These are phyloP conservation scores for Phaeophleospora eucalypticola DNA, from an alignment of 2,329 filamentous ascomycete genomes.

Conservation along the genomic window DNA sequence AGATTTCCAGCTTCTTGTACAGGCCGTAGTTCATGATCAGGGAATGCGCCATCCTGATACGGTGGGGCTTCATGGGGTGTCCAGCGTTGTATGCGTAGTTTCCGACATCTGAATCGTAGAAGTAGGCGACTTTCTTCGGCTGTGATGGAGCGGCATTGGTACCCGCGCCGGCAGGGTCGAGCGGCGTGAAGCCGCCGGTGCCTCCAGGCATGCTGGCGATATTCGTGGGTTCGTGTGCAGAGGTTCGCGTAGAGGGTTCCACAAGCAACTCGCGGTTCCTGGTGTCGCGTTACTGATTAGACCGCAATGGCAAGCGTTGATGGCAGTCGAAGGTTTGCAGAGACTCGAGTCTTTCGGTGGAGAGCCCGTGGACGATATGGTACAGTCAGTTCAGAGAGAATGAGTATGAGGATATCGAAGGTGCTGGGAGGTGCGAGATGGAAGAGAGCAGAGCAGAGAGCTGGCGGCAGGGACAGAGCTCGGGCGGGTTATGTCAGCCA, in stretches of 20 bases:
- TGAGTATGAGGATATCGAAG: too few species aligned
- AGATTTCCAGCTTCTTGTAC: slow-evolving; percentile 72
- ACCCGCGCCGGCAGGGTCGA: slow-evolving; percentile 49
- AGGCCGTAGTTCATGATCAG: slow-evolving; percentile 69
- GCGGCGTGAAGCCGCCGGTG: slow-evolving; percentile 39
- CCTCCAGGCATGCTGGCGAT: slow-evolving; percentile 42
- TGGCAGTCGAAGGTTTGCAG: too few species aligned
- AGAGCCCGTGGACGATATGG: too few species aligned
- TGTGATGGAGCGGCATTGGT: slow-evolving; percentile 47
- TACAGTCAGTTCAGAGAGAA: too few species aligned
- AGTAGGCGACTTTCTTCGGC: slow-evolving; percentile 89
- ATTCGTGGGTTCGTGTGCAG: not conserved
- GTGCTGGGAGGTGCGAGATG: too few species aligned
- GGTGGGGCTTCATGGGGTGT: slow-evolving; percentile 65
- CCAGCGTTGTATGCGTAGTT: slow-evolving; percentile 90
- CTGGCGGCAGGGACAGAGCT: too few species aligned
- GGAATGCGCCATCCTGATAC: slow-evolving; percentile 62
- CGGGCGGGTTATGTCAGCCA: too few species aligned
- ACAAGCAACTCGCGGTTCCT: not conserved
- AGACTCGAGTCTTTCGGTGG: too few species aligned
- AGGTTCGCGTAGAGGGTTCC: too few species aligned
- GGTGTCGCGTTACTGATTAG: too few species aligned
- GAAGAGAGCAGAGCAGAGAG: too few species aligned
- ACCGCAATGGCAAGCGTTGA: too few species aligned
- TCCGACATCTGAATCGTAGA: slow-evolving; percentile 96